A percentile compares a stretch with the other conserved stretches of the same genome.
These are phyloP conservation scores for Triticum timopheevii DNA, from an alignment of 176 grass and related monocot species.

Conservation along the genomic window DNA sequence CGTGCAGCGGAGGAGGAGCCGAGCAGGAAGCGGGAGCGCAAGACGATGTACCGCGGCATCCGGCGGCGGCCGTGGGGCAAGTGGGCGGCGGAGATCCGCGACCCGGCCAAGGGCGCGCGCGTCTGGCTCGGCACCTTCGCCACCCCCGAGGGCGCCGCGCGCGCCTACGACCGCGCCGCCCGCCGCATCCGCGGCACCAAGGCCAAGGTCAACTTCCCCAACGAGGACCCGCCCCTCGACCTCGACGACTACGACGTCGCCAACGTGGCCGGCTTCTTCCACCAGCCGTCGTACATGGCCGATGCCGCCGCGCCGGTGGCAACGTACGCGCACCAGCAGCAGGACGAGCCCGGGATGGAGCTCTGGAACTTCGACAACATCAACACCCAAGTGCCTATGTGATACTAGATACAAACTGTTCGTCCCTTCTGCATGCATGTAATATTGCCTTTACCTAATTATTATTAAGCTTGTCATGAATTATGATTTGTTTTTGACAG, in stretches of 20 bases:
- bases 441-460: not conserved
- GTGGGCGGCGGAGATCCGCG: conserved; percentile 94
- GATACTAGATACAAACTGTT: not conserved
- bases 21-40: conserved; percentile 44
- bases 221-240: conserved; percentile 54
- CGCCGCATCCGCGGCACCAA: conserved; percentile 71
- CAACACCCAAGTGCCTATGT: conserved; percentile 1
- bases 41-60: conserved; percentile 74
- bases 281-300: conserved; percentile 10
- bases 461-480: not conserved
- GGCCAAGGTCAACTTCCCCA: conserved; percentile 97
- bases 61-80: conserved; percentile 92
- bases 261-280: conserved; percentile 28
- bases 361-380: conserved; percentile 43
- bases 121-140: conserved; percentile 94
- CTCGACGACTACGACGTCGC: not conserved
- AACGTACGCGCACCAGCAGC: conserved; percentile 8
- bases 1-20: conserved; percentile 10
- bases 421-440: not conserved
- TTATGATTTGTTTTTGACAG: too few relatives aligned
- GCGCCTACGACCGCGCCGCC: conserved; percentile 76
- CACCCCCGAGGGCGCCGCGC: conserved; percentile 72
- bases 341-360: conserved; percentile 18
- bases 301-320: not conserved
- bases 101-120: conserved; percentile 73